Conservation (phyloP, 805 yeast genomes). For the Pichia californica region DNA sequence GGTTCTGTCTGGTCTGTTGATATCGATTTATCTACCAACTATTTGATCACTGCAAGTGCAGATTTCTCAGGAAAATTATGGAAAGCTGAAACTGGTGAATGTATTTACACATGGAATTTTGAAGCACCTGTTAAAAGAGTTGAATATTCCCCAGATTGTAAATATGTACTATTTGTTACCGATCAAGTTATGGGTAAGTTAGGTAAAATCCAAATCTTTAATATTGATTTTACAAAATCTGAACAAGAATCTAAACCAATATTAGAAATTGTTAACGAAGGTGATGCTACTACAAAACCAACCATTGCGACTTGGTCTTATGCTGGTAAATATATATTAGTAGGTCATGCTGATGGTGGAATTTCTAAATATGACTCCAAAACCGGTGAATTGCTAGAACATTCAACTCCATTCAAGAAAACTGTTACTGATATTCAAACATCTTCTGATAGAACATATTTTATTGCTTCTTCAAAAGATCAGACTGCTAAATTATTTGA, state of each 20-base stretch:
- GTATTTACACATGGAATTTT: constrained; percentile 63
- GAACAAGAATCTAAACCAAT: constrained; percentile 50
- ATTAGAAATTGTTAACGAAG: constrained; percentile 48
- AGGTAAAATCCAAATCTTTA: constrained; percentile 69
- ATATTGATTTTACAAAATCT: constrained; percentile 41
- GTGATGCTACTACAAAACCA: constrained; percentile 45
- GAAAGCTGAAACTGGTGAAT: constrained; percentile 74
- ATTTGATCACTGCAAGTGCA: constrained; percentile 84
- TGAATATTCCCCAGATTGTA: constrained; percentile 71
- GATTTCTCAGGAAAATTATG: constrained; percentile 82
- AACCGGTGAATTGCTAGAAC: constrained; percentile 62
- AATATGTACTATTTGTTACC: constrained; percentile 64
- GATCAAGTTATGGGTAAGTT: constrained; percentile 89
- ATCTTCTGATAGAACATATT: constrained; percentile 78
- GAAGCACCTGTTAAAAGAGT: constrained; percentile 89
- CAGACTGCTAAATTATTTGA: constrained; percentile 74
- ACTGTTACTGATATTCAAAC: constrained; percentile 86
- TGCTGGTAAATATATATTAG: constrained; percentile 64
- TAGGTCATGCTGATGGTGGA: constrained; percentile 84
- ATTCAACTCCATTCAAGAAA: constrained; percentile 65
- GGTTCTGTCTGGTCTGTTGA: constrained; percentile 97
- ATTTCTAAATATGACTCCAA: constrained; percentile 72
- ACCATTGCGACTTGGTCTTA: constrained; percentile 86
- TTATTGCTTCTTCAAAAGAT: constrained; percentile 90
- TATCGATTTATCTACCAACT: constrained; percentile 61